Percentiles rank a stretch among this genome's conserved stretches.
phyloP scores from a whole-genome alignment of 169 alveolate species.

The Perkinsus marinus region DNA sequence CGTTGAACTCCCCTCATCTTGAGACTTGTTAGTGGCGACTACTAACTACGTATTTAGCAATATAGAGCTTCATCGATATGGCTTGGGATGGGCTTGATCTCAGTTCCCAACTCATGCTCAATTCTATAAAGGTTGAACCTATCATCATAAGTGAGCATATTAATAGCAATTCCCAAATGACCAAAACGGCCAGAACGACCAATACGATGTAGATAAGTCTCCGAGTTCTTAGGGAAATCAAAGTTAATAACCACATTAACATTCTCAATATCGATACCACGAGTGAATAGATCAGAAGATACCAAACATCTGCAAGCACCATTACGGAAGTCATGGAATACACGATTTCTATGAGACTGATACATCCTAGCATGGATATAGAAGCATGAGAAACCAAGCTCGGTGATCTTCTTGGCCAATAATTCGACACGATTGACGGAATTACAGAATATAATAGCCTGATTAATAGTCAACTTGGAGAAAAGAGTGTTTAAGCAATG shows the following conservation, averaged over 20 bases:
- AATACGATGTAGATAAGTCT: slow-evolving; percentile 88
- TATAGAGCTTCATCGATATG: slow-evolving; percentile 75
- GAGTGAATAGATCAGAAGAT: slow-evolving; percentile 86
- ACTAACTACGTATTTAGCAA: slow-evolving; percentile 44
- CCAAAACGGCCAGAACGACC: slow-evolving; percentile 98
- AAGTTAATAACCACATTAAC: slow-evolving; percentile 97
- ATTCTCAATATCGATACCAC: slow-evolving; percentile 95
- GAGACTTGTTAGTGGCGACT: not conserved
- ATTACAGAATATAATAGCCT: slow-evolving; percentile 96
- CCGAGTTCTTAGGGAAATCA: slow-evolving; percentile 91
- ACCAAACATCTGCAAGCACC: slow-evolving; percentile 81
- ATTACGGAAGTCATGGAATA: slow-evolving; percentile 91
- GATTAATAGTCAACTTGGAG: slow-evolving; percentile 63
- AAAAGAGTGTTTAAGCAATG: slow-evolving; percentile 93
- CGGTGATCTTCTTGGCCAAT: slow-evolving; percentile 95
- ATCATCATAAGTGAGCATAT: slow-evolving; percentile 84
- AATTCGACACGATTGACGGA: slow-evolving; percentile 95
- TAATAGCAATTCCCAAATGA: slow-evolving; percentile 91
- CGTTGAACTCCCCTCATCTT: too few species aligned
- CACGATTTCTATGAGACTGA: slow-evolving; percentile 86
- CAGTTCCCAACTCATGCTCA: slow-evolving; percentile 90
- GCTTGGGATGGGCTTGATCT: slow-evolving; percentile 91
- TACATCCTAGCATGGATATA: slow-evolving; percentile 95
- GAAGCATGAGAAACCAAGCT: slow-evolving; percentile 94
- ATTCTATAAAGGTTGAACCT: slow-evolving; percentile 73